These are phyloP conservation scores for Amauroascus niger DNA, from an alignment of 2,329 filamentous ascomycete species.

Conservation along the genomic window DNA sequence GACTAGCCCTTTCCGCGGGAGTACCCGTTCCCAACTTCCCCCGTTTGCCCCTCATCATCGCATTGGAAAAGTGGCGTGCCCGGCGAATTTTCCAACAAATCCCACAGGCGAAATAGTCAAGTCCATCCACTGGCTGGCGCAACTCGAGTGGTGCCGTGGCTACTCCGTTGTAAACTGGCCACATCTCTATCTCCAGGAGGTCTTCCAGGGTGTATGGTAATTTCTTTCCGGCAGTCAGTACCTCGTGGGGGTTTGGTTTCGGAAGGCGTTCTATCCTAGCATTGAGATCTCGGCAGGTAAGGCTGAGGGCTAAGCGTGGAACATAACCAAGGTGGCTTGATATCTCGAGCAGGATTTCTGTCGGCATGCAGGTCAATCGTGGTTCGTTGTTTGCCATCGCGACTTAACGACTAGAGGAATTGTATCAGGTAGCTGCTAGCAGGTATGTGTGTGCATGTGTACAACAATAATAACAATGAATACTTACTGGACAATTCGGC, in stretches of 20 bases:
- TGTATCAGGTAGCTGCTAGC: too few species aligned
- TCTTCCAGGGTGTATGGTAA: background rate
- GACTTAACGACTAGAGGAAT: background rate
- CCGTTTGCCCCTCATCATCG: conserved; percentile 7
- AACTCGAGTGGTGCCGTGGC: too few species aligned
- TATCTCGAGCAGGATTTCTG: background rate
- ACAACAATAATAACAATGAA: too few species aligned
- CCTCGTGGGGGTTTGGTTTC: background rate
- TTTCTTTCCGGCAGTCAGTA: too few species aligned
- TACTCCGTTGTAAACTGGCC: background rate
- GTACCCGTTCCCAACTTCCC: background rate
- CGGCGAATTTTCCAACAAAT: background rate
- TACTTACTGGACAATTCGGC: too few species aligned
- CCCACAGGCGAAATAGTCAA: background rate
- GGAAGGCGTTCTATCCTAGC: background rate
- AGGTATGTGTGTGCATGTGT: too few species aligned
- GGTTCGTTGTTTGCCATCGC: background rate
- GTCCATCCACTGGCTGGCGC: background rate
- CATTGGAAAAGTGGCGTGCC: background rate
- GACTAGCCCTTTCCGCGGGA: background rate
- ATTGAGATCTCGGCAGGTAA: conserved; percentile 1
- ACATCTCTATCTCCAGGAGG: conserved; percentile 6
- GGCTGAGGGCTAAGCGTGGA: background rate
- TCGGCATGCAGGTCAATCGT: background rate
- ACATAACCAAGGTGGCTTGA: background rate